Evolutionary conservation across 2,329 filamentous ascomycete genomes (phyloP), one percentile per base, ranked within the genome.

Genomic region (Aspergillus thermomutatus): DNA sequence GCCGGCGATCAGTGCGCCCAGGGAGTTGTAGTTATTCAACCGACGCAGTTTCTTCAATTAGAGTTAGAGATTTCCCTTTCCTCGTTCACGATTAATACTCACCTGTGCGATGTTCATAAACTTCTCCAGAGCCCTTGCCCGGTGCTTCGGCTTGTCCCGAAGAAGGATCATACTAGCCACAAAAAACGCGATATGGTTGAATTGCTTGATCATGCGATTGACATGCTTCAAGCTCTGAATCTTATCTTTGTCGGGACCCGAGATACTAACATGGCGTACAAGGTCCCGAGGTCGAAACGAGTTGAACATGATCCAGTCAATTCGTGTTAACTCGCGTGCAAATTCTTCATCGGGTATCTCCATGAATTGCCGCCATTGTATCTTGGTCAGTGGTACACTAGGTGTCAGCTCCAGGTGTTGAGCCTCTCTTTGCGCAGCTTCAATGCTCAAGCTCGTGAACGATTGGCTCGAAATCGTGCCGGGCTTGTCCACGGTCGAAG

Each of bases 251-350:
- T 77, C 73, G 4, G 70, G 64, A 1, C 72, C 70, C 0, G 87
- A 85, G 49, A 97, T 79, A 67, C 88, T 94, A 62, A 97, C 92
- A 69, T 97, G 90, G 4, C 94, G 89, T 45, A 97, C 89, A 50
- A 97, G 86, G 74, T 99, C 94, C 57, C 94, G 90, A 54, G 96
- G 90, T 26, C 91, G 87, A 60, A 97, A 96, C 1, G 92, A 92
- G 52, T 90, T 95, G 73, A 97, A 97, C 89, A 97, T 94, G 72
- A 95, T 87, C 93, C 93, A 97, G 75, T 99, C 94, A 54, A 99
- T 96, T 59, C 93, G 84, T 3, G 94, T 97, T 67, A 99, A 83
- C 73, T 99, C 94, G 58, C 89, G 87, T 17, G 93, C 93, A 63
- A 97, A 88, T 50, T 91, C 85, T 59, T 96, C 90, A 53, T 95